Evolutionary conservation across 257 asterid species (phyloP), one percentile per base, ranked within the genome.

Genomic region (Avicennia marina): DNA sequence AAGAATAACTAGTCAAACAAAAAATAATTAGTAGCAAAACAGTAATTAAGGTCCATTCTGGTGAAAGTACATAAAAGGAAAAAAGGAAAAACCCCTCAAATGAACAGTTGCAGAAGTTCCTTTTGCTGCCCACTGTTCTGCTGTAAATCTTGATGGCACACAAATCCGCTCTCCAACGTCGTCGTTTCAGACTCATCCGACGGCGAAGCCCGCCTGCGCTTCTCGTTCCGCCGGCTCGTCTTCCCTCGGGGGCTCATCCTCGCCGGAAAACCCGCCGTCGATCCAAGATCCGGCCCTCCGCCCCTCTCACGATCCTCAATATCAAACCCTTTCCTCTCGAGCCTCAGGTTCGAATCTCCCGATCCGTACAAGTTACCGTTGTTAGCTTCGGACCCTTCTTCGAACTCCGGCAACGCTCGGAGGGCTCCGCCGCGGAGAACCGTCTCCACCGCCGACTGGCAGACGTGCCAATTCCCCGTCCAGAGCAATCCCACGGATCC

Each of bases 391-490:
- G 41, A 36, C 3, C 13, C 41, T 36, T 36, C 12, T 36, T 36
- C 41, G 41, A 36, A 11, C 41, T 36, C 41, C 41, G 41, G 41
- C 41, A 11, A 36, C 12, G 41, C 41, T 2, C 41, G 41, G 41
- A 11, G 9, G 13, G 13, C 9, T 36, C 41, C 41, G 9, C 96
- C 96, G 52, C 72, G 75, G 19, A 86, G 86, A 49, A 90, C 97
- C 45, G 94, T 84, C 74, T 86, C 93, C 63, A 78, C 94, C 26
- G 96, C 94, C 21, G 89, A 60, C 74, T 87, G 94, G 65, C 96
- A 90, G 36, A 72, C 57, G 70, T 77, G 81, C 98, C 98, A 90
- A 52, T 84, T 90, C 12, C 95, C 90, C 7, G 87, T 78, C 90
- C 84, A 75, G 33, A 87, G 19, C 60, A 87, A 54, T 7, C 98